phyloP scores from a whole-genome alignment of 176 grass and related monocot species.

The Alopecurus myosuroides region DNA sequence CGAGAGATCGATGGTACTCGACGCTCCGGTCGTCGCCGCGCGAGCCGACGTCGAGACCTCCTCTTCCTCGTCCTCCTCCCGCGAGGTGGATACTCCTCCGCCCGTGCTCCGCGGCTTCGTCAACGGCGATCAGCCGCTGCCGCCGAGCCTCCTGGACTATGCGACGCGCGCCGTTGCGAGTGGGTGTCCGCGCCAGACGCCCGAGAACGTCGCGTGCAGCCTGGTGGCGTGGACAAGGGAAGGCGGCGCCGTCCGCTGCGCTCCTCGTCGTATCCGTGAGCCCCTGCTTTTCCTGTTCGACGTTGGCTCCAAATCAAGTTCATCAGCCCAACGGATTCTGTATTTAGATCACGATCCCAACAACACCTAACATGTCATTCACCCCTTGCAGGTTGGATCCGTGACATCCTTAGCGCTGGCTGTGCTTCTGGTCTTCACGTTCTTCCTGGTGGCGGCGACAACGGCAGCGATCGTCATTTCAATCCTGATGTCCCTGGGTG shows the following conservation, averaged over 20 bases:
- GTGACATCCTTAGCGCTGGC: conserved; percentile 43
- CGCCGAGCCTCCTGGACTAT: conserved; percentile 11
- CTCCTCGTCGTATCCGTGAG: conserved; percentile 65
- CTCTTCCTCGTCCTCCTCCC: neutral
- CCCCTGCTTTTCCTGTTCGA: neutral
- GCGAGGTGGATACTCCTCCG: conserved; percentile 9
- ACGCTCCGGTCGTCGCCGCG: neutral
- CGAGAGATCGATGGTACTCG: conserved; percentile 17
- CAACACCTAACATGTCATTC: neutral
- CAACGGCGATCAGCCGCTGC: neutral
- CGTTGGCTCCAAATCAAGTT: neutral
- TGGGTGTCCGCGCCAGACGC: conserved; percentile 34
- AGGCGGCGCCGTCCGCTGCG: conserved; percentile 40
- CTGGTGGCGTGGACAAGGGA: conserved; percentile 54
- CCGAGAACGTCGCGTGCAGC: conserved; percentile 25
- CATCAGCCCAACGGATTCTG: neutral
- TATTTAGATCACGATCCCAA: neutral
- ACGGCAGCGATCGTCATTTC: conserved; percentile 49
- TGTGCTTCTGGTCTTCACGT: conserved; percentile 43
- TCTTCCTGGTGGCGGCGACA: conserved; percentile 40
- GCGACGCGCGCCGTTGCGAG: conserved; percentile 27
- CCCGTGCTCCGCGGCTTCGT: neutral
- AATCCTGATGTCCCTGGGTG: conserved; percentile 56
- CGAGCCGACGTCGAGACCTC: conserved; percentile 9
- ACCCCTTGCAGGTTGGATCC: conserved; percentile 47